A percentile compares a stretch with the other conserved stretches of the same genome.
Conservation (phyloP, 208 protist genomes). For the Leishmania martiniquensis region DNA sequence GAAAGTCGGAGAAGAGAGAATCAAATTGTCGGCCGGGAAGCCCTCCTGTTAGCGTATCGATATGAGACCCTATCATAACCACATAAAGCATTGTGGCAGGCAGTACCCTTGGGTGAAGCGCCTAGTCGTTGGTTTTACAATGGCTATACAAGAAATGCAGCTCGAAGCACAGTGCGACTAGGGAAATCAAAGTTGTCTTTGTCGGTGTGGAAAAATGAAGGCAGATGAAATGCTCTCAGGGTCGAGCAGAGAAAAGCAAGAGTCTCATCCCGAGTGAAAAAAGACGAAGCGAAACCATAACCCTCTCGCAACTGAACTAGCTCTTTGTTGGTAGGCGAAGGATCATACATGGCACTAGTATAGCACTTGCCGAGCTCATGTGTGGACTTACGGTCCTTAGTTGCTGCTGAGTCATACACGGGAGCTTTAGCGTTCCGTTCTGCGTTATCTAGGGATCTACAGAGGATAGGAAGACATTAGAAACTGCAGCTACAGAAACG, state of each 20-base stretch:
- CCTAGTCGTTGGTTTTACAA: not conserved
- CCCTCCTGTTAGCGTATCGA: not conserved
- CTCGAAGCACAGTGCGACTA: not conserved
- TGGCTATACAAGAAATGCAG: not conserved
- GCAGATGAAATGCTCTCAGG: not conserved
- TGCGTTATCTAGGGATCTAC: no score
- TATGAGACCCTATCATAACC: not conserved
- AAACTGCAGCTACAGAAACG: not conserved
- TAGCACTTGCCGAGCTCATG: not conserved
- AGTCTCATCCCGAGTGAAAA: not conserved
- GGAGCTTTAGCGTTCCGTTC: not conserved
- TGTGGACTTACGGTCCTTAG: not conserved
- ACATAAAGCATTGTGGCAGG: not conserved
- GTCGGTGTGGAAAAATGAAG: not conserved
- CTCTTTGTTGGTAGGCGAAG: not conserved
- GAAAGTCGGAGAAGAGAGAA: not conserved
- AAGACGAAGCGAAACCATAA: no score
- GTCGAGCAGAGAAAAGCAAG: not conserved
- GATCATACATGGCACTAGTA: not conserved
- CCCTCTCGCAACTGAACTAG: not conserved
- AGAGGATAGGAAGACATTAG: not conserved
- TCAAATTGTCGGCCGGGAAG: not conserved
- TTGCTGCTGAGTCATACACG: not conserved
- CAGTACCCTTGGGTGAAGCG: not conserved
- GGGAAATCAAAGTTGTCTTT: not conserved